Conservation (phyloP, 495 filamentous ascomycete genomes). For the Podospora fimiseda region DNA sequence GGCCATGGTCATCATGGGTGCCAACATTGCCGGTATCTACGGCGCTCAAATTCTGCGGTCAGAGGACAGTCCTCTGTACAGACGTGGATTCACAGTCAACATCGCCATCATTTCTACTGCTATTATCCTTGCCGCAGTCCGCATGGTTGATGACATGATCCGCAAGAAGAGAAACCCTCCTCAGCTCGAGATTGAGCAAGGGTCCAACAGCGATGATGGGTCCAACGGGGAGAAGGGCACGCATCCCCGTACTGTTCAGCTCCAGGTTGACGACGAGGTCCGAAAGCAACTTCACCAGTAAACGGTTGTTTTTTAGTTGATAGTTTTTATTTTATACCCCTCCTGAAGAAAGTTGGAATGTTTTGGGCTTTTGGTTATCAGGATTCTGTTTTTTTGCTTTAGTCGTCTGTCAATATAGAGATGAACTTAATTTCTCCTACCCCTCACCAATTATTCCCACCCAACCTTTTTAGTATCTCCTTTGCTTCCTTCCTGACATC, state of each 20-base stretch:
- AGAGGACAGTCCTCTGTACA: conserved; percentile 45
- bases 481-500: conserved; percentile 60
- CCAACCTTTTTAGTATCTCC: conserved; percentile 37
- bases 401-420: no score
- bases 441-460: no score
- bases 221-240: neutral
- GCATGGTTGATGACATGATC: conserved; percentile 26
- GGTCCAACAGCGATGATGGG: neutral
- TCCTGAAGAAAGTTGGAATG: no score
- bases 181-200: neutral
- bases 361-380: no score
- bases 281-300: no score
- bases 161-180: conserved; percentile 2
- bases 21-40: conserved; percentile 47
- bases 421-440: no score
- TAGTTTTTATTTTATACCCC: no score
- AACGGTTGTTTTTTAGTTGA: no score
- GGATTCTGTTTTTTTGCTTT: no score
- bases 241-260: neutral
- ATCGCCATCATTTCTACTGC: conserved; percentile 19
- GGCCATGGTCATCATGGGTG: conserved; percentile 51
- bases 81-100: conserved; percentile 31
- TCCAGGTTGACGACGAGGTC: neutral
- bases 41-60: conserved; percentile 51
- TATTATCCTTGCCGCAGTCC: conserved; percentile 17